Percentiles rank a stretch among this genome's conserved stretches.
These are phyloP conservation scores for Angomonas deanei DNA, from an alignment of 208 protist species.

Conservation along the genomic window DNA sequence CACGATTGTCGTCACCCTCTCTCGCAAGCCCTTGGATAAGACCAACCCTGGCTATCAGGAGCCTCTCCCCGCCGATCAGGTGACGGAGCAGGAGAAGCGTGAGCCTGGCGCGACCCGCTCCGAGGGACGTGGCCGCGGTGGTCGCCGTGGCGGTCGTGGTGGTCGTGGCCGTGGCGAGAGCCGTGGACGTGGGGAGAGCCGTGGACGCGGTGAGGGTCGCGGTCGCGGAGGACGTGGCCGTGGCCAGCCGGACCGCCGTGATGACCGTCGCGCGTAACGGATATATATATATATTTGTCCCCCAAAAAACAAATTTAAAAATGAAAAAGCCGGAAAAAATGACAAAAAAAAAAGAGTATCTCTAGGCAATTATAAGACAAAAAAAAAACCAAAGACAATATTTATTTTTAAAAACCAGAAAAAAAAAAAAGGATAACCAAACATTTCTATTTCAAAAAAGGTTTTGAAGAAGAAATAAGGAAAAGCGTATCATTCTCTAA, in stretches of 20 bases:
- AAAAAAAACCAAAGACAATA: neutral
- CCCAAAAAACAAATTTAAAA: too few species aligned
- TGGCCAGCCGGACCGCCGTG: neutral
- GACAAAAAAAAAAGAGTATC: slow-evolving; percentile 6
- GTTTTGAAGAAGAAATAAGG: too few species aligned
- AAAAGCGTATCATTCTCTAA: too few species aligned
- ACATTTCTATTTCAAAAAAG: neutral
- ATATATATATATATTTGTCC: neutral
- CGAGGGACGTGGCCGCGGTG: slow-evolving; percentile 25
- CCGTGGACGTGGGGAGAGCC: slow-evolving; percentile 21
- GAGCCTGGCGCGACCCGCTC: slow-evolving; percentile 28
- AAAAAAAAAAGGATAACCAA: neutral
- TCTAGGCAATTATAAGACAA: neutral
- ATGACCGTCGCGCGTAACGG: slow-evolving; percentile 1
- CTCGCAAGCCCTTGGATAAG: slow-evolving; percentile 74
- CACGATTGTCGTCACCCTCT: slow-evolving; percentile 88
- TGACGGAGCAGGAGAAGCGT: slow-evolving; percentile 77
- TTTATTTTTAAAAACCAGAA: neutral
- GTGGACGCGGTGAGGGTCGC: slow-evolving; percentile 12
- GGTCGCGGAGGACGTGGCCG: neutral
- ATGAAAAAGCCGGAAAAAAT: neutral
- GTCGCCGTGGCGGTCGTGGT: slow-evolving; percentile 32
- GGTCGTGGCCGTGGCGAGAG: slow-evolving; percentile 11
- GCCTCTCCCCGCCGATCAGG: slow-evolving; percentile 83
- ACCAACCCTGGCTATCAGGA: slow-evolving; percentile 87